Evolutionary conservation across 176 grass and related monocot species (phyloP).

Genomic region (Lolium perenne): DNA sequence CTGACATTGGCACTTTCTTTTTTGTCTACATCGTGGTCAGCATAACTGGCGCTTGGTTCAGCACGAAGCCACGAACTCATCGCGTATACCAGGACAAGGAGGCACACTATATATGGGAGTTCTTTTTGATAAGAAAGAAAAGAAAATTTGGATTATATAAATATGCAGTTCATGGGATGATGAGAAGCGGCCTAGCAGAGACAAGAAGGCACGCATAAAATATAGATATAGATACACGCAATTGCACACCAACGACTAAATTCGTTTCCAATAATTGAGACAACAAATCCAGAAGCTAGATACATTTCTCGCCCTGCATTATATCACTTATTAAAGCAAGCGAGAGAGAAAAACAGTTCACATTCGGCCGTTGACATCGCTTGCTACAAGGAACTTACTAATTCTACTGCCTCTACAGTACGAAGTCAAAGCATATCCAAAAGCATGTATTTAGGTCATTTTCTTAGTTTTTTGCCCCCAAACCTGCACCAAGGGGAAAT

Average conservation of each 20-base stretch:
- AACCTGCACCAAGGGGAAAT: no score
- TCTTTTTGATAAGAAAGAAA: no score
- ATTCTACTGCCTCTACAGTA: not conserved
- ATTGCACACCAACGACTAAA: not conserved
- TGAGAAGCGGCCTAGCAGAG: not conserved
- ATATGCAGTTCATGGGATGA: not conserved
- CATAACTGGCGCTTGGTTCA: not conserved
- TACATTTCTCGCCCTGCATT: not conserved
- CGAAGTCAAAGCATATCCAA: slow-evolving; percentile 39
- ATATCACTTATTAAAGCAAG: slow-evolving; percentile 16
- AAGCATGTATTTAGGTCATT: not conserved
- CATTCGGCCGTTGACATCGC: slow-evolving; percentile 38
- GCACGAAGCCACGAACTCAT: not conserved
- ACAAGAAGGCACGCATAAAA: not conserved
- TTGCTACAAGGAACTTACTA: not conserved
- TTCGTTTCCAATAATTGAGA: slow-evolving; percentile 4
- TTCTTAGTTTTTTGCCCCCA: no score
- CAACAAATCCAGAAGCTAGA: not conserved
- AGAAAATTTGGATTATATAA: not conserved
- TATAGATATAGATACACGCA: not conserved
- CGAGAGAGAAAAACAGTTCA: not conserved
- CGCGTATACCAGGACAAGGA: not conserved
- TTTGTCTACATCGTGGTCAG: not conserved
- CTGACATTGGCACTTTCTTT: not conserved
- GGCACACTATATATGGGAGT: no score